A percentile compares a stretch with the other conserved stretches of the same genome.
Conservation (phyloP, 139 green algal species). For the Raphidocelis subcapitata region DNA sequence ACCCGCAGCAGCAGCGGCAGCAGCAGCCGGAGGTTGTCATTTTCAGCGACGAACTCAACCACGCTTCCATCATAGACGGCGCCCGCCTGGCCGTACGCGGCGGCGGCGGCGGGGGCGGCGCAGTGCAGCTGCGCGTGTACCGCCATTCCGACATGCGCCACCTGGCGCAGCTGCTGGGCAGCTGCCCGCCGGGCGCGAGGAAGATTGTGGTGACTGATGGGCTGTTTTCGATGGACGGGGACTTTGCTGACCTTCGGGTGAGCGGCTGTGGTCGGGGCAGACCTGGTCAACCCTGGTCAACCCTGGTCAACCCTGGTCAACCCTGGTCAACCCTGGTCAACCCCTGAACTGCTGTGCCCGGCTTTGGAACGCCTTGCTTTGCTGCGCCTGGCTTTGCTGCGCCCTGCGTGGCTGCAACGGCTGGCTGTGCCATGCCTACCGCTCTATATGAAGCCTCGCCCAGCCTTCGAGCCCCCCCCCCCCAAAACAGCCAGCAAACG, state of each 20-base stretch:
- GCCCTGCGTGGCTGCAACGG: no score
- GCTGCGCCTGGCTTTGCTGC: no score
- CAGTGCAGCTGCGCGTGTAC: slow-evolving; percentile 66
- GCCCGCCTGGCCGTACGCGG: slow-evolving; percentile 52
- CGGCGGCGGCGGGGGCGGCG: background rate
- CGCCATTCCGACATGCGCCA: slow-evolving; percentile 90
- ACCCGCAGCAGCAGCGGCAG: slow-evolving; percentile 6
- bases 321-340: no score
- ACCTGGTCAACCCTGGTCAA: no score
- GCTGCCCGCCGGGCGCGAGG: slow-evolving; percentile 22
- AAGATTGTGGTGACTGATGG: slow-evolving; percentile 86
- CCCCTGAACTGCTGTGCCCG: no score
- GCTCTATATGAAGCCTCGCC: no score
- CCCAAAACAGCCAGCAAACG: no score
- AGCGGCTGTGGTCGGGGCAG: background rate
- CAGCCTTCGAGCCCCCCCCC: no score
- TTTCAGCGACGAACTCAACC: slow-evolving; percentile 94
- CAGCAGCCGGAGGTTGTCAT: slow-evolving; percentile 44
- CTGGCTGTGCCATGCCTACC: no score
- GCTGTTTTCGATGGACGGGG: slow-evolving; percentile 96
- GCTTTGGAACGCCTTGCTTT: no score
- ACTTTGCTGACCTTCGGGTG: slow-evolving; percentile 83
- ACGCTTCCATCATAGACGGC: slow-evolving; percentile 96
- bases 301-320: no score
- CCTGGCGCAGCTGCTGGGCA: slow-evolving; percentile 68